Evolutionary conservation across 78 protist genomes (phyloP).

Genomic region (Dictyostelium purpureum): DNA sequence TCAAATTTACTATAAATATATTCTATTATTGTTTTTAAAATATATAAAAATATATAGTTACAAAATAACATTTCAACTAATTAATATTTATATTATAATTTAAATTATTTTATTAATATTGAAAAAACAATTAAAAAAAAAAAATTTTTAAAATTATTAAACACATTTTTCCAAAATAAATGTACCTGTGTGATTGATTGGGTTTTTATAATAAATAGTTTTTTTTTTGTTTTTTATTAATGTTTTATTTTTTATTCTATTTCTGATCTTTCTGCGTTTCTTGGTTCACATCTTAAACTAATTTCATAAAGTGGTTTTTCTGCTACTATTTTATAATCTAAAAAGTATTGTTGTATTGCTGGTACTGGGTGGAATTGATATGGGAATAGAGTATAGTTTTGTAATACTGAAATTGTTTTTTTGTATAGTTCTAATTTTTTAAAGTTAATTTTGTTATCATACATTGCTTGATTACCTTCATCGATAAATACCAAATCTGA

Average conservation of each 20-base stretch:
- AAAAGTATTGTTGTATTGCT: slow-evolving; percentile 4
- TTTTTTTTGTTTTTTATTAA: neutral
- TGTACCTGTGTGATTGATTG: neutral
- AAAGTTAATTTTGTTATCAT: slow-evolving; percentile 3
- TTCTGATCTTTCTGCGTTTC: slow-evolving; percentile 5
- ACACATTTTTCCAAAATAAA: too few species aligned
- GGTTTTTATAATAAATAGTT: too few species aligned
- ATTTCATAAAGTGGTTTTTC: slow-evolving; percentile 20
- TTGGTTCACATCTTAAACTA: slow-evolving; percentile 4
- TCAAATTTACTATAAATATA: too few species aligned
- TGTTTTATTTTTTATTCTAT: neutral
- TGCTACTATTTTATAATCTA: neutral
- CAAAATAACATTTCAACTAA: too few species aligned
- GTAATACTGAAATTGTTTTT: neutral
- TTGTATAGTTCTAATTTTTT: neutral
- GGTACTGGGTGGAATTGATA: slow-evolving; percentile 19
- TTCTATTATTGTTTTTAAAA: too few species aligned
- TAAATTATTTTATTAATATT: too few species aligned
- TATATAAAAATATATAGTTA: too few species aligned
- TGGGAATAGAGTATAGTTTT: slow-evolving; percentile 2
- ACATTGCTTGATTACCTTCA: slow-evolving; percentile 19
- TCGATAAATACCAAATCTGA: slow-evolving; percentile 27
- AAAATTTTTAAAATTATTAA: too few species aligned
- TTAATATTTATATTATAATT: too few species aligned
- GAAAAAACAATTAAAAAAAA: too few species aligned